Base-by-base conservation (phyloP, 2,329 filamentous ascomycete species). In the Fusarium longipes region DNA sequence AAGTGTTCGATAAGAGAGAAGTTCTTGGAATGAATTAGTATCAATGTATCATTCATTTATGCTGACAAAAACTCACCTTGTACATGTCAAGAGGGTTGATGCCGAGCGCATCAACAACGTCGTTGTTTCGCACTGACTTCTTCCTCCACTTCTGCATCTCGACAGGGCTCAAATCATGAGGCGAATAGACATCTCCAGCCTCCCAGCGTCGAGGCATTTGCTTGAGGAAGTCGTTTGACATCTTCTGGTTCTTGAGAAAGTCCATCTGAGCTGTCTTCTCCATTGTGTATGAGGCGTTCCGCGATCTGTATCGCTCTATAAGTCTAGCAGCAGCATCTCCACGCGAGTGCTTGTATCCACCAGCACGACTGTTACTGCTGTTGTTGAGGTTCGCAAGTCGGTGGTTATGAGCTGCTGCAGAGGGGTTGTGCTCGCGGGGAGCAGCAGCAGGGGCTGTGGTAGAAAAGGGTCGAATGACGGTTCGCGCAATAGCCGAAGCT, bases 1-100 rank as follows among this genome's bases (percentile, higher is more conserved):
- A 91, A 97, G 77, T 97, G 93, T 30, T 91, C 91, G 80, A 98
- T 91, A 63, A 99, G 87, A 35, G 92, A 88, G 78, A 97, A 97
- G 81, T 99, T 99, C 93, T 97, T 45, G 49, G 29, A 33, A 51
- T 4, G 14, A 11, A 45, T 73, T 15, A 72, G 48, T 29, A n/a
- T 11, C 10, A 18, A 15, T 8, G n/a, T 17, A 38, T 40, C 15
- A 25, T 2, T 6, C 12, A 7, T 9, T 10, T 14, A 51, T 10
- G 22, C 20, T 15, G 9, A 8, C 50, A 32, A n/a, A n/a, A 8
- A 48, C 69, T 29, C 78, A 96, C 93, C 86, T 93, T 93, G 81
- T 98, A 99, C 80, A 96, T 88, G 69, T 92, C 87, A 60, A 96
- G 72, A 15, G 96, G 95, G 70, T 93, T 91, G 61, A 97, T 82